Base-by-base conservation (phyloP, 306 rosid genomes). In the Sphenostylis stenocarpa region DNA sequence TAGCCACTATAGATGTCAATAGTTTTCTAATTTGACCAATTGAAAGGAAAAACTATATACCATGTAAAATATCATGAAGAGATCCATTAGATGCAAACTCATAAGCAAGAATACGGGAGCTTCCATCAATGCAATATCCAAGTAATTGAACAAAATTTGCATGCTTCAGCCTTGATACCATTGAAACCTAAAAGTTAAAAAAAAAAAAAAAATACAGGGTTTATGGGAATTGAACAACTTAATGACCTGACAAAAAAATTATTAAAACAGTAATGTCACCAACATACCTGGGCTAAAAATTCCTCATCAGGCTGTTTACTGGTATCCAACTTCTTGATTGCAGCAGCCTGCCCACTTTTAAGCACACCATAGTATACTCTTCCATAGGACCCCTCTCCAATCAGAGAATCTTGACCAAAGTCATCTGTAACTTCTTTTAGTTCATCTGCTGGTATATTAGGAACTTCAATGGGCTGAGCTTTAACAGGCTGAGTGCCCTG, bases 331-430 rank as follows among this genome's bases (percentile, higher is more conserved):
- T 91, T 94, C 86, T 94, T 94, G 81, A 94, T 87, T 73, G 94
- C 98, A 12, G 96, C 89, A 55, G 80, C 81, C 81, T 86, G 88
- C 33, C 86, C 98, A 78, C 77, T 94, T 84, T 88, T 85, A 73
- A 94, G 91, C 48, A 85, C 66, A 9, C 97, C 98, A 83, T 84
- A 85, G 77, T 90, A 91, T 44, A 94, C 97, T 82, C 94, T 84
- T 63, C 98, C 98, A 76, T 88, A 94, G 7, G 98, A 94, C 28
- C 98, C 98, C 87, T 94, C 98, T 80, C 98, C 98, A 80, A 94
- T 90, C 85, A 94, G 78, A 81, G 94, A 74, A 77, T 75, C 84
- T 72, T 92, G 82, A 67, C 93, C 93, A 84, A 87, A 94, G 80
- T 79, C 81, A 24, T 90, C 93, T 0, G 98, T 91, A 53, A 91